These are phyloP conservation scores for Ilex asprella DNA, from an alignment of 257 asterid species.

Conservation along the genomic window DNA sequence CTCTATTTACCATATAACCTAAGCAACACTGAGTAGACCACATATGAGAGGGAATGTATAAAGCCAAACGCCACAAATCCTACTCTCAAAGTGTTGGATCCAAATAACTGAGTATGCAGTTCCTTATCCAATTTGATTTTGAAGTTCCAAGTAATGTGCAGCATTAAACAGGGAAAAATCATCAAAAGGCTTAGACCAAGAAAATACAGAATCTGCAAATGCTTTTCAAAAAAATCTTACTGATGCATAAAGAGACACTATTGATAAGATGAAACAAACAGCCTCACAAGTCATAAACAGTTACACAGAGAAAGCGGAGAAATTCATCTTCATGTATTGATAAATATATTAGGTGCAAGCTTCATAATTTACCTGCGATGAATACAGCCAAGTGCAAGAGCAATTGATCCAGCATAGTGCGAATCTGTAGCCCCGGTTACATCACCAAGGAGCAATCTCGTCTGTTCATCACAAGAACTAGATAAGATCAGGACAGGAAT, in stretches of 20 bases:
- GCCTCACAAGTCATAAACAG: not conserved
- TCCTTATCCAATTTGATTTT: not conserved
- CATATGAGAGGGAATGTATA: too few relatives aligned
- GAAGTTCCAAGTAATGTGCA: not conserved
- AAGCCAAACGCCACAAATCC: too few relatives aligned
- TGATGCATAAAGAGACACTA: not conserved
- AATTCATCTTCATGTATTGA: not conserved
- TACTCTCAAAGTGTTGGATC: too few relatives aligned
- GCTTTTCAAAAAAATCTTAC: not conserved
- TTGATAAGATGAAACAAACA: not conserved
- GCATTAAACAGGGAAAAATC: not conserved
- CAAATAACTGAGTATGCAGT: not conserved
- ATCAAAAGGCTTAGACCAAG: not conserved
- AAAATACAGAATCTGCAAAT: not conserved
- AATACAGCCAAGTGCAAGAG: conserved; percentile 90
- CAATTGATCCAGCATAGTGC: conserved; percentile 79
- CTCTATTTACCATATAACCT: too few relatives aligned
- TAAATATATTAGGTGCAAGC: conserved; percentile 6
- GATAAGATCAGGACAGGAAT: conserved; percentile 21
- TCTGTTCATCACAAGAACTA: conserved; percentile 45
- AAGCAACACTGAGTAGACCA: too few relatives aligned
- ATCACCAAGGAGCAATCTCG: conserved; percentile 77
- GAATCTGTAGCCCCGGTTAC: conserved; percentile 50
- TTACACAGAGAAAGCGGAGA: not conserved
- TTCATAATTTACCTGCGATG: conserved; percentile 77